These are phyloP conservation scores for Phytophthora pini DNA, from an alignment of 352 stramenopile species.

Conservation along the genomic window DNA sequence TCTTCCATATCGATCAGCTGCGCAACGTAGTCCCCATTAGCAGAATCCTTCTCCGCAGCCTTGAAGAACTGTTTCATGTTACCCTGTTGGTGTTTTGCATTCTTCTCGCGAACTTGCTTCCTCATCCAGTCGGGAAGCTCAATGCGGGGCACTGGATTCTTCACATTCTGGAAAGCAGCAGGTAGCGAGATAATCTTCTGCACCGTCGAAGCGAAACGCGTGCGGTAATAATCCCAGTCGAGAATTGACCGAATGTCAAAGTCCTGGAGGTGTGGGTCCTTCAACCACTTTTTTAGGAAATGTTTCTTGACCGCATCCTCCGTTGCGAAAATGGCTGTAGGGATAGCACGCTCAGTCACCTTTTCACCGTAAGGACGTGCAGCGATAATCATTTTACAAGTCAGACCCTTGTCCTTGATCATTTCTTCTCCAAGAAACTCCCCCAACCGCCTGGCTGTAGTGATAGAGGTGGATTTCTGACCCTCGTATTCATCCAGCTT, in stretches of 20 bases:
- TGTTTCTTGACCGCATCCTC: conserved; percentile 95
- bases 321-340: conserved; percentile 97
- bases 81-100: conserved; percentile 76
- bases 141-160: conserved; percentile 97
- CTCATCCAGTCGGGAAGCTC: conserved; percentile 97
- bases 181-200: conserved; percentile 99
- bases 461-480: conserved; percentile 98
- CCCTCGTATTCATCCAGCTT: conserved; percentile 97
- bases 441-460: conserved; percentile 95
- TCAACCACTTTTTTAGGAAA: conserved; percentile 98
- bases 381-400: conserved; percentile 99
- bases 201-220: conserved; percentile 89
- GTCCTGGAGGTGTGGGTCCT: conserved; percentile 91
- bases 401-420: conserved; percentile 98
- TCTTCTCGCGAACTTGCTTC: conserved; percentile 92
- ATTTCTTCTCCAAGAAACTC: conserved; percentile 99
- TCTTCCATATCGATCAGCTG: conserved; percentile 81
- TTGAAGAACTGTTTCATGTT: conserved; percentile 93
- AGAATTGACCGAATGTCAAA: conserved; percentile 95
- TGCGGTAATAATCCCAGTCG: conserved; percentile 99
- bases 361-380: conserved; percentile 92
- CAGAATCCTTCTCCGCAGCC: conserved; percentile 30
- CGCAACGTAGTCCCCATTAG: conserved; percentile 54
- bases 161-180: conserved; percentile 96
- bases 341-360: conserved; percentile 98